Base-by-base conservation (phyloP, 225 moss, liverwort and hornwort species). In the Polytrichum formosum region DNA sequence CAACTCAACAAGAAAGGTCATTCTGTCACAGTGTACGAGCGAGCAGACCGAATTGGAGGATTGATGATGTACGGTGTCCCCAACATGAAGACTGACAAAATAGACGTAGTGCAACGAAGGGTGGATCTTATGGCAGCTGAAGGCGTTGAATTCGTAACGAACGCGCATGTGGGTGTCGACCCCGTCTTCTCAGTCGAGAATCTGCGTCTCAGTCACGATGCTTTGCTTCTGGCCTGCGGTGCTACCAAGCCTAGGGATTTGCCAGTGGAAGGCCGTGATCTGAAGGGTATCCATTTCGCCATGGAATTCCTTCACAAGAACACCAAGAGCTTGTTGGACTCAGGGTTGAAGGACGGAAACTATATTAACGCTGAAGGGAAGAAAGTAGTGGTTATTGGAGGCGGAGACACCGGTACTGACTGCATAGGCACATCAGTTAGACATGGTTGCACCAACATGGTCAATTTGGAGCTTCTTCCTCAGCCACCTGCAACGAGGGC, bases 1-100 rank as follows among this genome's bases (percentile, higher is more conserved):
- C 85, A 92, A 67, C 63, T 92, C 63, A 92, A 92, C 74, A 90
- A 88, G 67, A 83, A 72, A 54, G 87, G 92, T 5, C 90, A 90
- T 76, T 79, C 62, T 55, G 88, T 92, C 5, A 92, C 90, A 22
- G 88, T 92, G 25, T 92, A 88, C 37, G 92, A 92, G 74, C 83
- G 90, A 16, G 77, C 92, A 7, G 90, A 92, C 63, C 78, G 92
- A 68, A 72, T 92, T 53, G 92, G 92, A 63, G 92, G 90, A 26
- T 72, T 92, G 30, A 92, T 92, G 92, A 92, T 92, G 91, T 92
- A 92, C 28, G 91, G 91, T 26, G 91, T 92, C 17, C 91, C 91
- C 17, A 92, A 92, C 64, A 90, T 92, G 91, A 92, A 92, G 77
- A 90, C 91, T 30, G 87, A 92, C 66, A 92, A 90, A 75, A 74